Percentiles rank a stretch among this genome's conserved stretches.
Conservation (phyloP, 805 yeast species). For the Suhomyces vadensis region DNA sequence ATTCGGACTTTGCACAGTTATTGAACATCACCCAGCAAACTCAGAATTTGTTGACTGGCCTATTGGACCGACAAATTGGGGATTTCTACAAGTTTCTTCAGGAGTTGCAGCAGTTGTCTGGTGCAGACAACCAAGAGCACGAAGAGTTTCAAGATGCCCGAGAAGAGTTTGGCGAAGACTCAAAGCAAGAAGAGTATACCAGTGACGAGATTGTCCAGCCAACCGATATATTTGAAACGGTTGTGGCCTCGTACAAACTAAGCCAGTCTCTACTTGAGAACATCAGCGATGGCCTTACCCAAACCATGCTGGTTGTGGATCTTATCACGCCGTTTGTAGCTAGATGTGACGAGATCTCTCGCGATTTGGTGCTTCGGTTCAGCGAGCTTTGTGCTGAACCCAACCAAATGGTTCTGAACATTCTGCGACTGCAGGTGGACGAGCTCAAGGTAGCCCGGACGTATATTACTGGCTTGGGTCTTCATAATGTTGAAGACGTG, state of each 20-base stretch:
- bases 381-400: constrained; percentile 15
- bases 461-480: constrained; percentile 27
- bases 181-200: constrained; percentile 15
- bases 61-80: constrained; percentile 27
- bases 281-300: constrained; percentile 11
- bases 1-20: constrained; percentile 16
- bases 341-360: constrained; percentile 20
- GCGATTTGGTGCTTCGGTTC: constrained; percentile 19
- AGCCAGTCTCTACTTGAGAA: constrained; percentile 34
- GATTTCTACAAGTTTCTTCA: constrained; percentile 29
- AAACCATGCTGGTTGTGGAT: constrained; percentile 12
- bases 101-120: constrained; percentile 18
- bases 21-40: constrained; percentile 18
- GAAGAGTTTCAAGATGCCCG: not conserved
- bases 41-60: constrained; percentile 21
- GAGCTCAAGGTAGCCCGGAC: constrained; percentile 35
- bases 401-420: constrained; percentile 27
- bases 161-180: not conserved
- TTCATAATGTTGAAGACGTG: constrained; percentile 26
- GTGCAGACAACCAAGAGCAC: not conserved
- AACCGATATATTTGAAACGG: constrained; percentile 36
- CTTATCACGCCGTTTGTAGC: constrained; percentile 22
- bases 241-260: constrained; percentile 28
- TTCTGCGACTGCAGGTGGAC: constrained; percentile 26
- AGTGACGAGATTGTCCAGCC: constrained; percentile 34